A percentile compares a stretch with the other conserved stretches of the same genome.
These are phyloP conservation scores for Corchorus capsularis DNA, from an alignment of 345 rosid species.

Conservation along the genomic window DNA sequence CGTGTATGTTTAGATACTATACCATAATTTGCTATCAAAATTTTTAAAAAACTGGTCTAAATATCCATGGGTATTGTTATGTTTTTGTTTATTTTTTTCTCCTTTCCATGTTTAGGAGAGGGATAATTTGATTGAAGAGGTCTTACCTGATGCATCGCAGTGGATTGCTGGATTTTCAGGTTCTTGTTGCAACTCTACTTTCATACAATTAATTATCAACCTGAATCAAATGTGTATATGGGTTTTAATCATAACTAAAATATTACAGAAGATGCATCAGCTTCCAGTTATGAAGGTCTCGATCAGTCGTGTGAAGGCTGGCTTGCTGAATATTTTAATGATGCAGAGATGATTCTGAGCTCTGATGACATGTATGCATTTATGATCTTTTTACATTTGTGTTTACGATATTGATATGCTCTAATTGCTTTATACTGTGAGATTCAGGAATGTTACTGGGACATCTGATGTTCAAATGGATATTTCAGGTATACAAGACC, in stretches of 20 bases:
- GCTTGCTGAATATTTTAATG: slow-evolving; percentile 74
- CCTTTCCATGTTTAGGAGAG: slow-evolving; percentile 53
- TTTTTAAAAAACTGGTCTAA: background rate
- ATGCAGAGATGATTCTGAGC: slow-evolving; percentile 50
- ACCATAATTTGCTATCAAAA: background rate
- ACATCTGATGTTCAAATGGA: slow-evolving; percentile 12
- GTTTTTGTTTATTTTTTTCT: slow-evolving; percentile 13
- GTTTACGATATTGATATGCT: slow-evolving; percentile 14
- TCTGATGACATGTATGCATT: slow-evolving; percentile 68
- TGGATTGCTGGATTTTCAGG: slow-evolving; percentile 74
- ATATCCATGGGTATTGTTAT: background rate
- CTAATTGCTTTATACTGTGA: slow-evolving; percentile 29
- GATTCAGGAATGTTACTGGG: slow-evolving; percentile 52
- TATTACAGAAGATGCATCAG: slow-evolving; percentile 46
- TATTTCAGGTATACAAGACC: slow-evolving; percentile 5
- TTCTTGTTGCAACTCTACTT: slow-evolving; percentile 30
- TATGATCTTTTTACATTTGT: slow-evolving; percentile 18
- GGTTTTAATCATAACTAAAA: slow-evolving; percentile 20
- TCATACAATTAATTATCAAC: slow-evolving; percentile 7
- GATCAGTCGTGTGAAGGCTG: slow-evolving; percentile 71
- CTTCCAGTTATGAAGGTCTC: slow-evolving; percentile 51
- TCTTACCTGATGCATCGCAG: slow-evolving; percentile 52
- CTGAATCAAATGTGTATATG: slow-evolving; percentile 18
- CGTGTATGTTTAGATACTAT: background rate
- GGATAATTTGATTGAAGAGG: slow-evolving; percentile 58